Percentiles rank a stretch among this genome's conserved stretches.
Evolutionary conservation across 2,329 filamentous ascomycete species (phyloP).

Genomic region (Ilyonectria sp.): DNA sequence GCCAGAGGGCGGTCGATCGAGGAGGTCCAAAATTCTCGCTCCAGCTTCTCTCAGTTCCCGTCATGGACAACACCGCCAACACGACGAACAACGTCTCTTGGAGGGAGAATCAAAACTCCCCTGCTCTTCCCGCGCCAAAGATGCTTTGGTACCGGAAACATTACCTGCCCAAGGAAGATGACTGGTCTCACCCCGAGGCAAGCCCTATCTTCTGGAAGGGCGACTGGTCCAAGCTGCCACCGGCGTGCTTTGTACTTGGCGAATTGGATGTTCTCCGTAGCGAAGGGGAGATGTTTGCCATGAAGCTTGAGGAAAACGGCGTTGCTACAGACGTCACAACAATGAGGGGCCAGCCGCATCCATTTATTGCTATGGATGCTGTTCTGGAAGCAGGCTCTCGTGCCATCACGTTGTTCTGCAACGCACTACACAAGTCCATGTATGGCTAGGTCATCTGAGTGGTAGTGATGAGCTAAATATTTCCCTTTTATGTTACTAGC

Average conservation of each 20-base stretch:
- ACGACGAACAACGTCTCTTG: background rate
- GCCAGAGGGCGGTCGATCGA: constrained; percentile 62
- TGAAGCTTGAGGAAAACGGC: constrained; percentile 6
- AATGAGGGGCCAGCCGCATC: constrained; percentile 19
- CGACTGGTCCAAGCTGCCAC: constrained; percentile 65
- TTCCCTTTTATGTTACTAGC: background rate
- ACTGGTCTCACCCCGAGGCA: constrained; percentile 66
- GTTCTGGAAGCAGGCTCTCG: constrained; percentile 16
- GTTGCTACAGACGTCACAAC: constrained; percentile 7
- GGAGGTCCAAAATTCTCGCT: constrained; percentile 55
- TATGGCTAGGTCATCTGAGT: constrained; percentile 1
- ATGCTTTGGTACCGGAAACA: constrained; percentile 7
- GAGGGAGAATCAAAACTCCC: background rate
- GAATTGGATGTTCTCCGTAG: constrained; percentile 1
- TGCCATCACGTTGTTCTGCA: constrained; percentile 63
- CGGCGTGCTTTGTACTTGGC: constrained; percentile 44
- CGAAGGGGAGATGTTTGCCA: background rate
- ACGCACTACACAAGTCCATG: constrained; percentile 35
- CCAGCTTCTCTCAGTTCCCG: constrained; percentile 5
- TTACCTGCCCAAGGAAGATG: constrained; percentile 60
- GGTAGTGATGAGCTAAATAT: background rate
- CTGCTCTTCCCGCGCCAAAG: background rate
- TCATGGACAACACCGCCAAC: constrained; percentile 9
- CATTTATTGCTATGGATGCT: constrained; percentile 20
- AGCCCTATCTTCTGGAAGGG: constrained; percentile 67